phyloP scores from a whole-genome alignment of 352 stramenopile genomes.

The Thalassiosira livingstoniorum region DNA sequence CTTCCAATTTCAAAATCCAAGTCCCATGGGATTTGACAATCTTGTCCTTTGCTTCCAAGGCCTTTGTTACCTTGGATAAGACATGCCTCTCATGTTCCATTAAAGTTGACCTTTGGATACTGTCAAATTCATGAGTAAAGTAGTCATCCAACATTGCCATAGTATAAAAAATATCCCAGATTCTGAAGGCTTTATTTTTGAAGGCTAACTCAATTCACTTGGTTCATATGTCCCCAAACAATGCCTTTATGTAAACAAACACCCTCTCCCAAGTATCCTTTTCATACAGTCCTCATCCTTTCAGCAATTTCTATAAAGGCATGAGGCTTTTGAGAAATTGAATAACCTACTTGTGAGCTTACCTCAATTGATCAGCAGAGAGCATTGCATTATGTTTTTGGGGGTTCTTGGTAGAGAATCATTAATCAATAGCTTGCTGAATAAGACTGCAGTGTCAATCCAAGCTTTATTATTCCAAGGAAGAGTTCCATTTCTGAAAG shows the following conservation, averaged over 20 bases:
- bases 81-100: constrained; percentile 5
- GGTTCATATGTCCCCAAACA: neutral
- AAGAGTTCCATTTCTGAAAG: neutral
- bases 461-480: neutral
- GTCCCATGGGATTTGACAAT: neutral
- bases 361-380: neutral
- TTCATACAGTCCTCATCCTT: neutral
- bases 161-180: neutral
- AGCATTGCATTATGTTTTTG: neutral
- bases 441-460: neutral
- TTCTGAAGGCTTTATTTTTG: neutral
- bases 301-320: neutral
- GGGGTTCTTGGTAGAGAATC: neutral
- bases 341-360: neutral
- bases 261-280: neutral
- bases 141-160: neutral
- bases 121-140: neutral
- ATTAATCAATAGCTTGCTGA: neutral
- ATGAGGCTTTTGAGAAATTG: neutral
- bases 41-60: neutral
- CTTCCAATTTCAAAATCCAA: constrained; percentile 5
- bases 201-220: neutral
- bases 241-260: neutral
- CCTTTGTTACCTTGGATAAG: neutral
- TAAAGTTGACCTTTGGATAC: neutral